Evolutionary conservation across 345 rosid species (phyloP), one percentile per base, ranked within the genome.

Genomic region (Psidium guajava): DNA sequence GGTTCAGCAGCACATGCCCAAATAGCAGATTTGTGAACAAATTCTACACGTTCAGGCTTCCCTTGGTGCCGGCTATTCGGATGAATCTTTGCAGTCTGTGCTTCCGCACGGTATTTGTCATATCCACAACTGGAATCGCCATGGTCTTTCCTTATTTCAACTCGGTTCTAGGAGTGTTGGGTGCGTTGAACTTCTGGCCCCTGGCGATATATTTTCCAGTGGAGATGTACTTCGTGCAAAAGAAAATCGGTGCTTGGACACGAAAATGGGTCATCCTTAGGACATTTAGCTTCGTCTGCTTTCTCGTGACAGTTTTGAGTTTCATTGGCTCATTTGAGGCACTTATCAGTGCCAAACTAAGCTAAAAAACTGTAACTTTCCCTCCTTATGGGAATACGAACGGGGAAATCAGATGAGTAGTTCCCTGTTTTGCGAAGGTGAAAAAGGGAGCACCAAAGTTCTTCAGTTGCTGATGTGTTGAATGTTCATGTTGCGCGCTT

Each of bases 131-230:
- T 3, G 89, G 69, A 12, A 88, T 93, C 22, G 91, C 96, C 13
- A 84, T 93, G 84, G 0, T 89, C 50, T 94, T 96, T 86, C 98
- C 98, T 12, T 96, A 92, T 90, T 95, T 96, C 92, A 95, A 96
- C 90, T 92, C 93, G 87, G 93, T 95, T 47, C 52, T 96, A 13
- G 99, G 96, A 85, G 87, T 93, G 27, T 52, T 95, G 40, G 98
- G 98, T 12, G 98, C 93, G 1, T 28, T 94, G 51, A 90, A 85
- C 42, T 96, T 94, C 59, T 95, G 98, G 98, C 96, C 98, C 11
- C 86, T 95, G 53, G 83, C 94, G 3, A 93, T 95, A 81, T 92
- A 93, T 89, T 96, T 95, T 57, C 99, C 99, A 0, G 94, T 94
- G 89, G 93, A 92, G 86, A 95, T 96, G 96, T 92, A 91, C 87